These are phyloP conservation scores for Oenanthe sinensis DNA, from an alignment of 129 eudicot genomes.

Conservation along the genomic window DNA sequence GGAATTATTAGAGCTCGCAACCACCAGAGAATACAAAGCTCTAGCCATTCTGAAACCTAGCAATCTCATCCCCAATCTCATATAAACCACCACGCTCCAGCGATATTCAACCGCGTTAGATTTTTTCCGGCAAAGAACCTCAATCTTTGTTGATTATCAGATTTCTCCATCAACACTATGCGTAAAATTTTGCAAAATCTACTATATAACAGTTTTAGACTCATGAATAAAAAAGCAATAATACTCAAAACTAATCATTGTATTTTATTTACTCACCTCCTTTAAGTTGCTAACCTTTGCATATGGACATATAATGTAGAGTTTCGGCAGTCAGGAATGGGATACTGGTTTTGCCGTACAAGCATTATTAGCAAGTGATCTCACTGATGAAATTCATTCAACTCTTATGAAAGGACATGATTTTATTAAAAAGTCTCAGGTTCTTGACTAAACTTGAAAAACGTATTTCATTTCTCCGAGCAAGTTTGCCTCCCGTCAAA, in stretches of 20 bases:
- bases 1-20: too few relatives aligned
- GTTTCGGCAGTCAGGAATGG: conserved; percentile 41
- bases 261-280: neutral
- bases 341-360: conserved; percentile 32
- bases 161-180: too few relatives aligned
- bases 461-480: too few relatives aligned
- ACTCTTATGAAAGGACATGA: conserved; percentile 25
- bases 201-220: neutral
- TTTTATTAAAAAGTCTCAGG: conserved; percentile 31
- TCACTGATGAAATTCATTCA: conserved; percentile 21
- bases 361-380: conserved; percentile 31
- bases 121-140: too few relatives aligned
- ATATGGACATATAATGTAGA: conserved; percentile 9
- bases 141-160: too few relatives aligned
- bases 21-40: too few relatives aligned
- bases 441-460: neutral
- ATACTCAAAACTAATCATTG: neutral
- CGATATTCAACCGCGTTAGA: too few relatives aligned
- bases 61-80: too few relatives aligned
- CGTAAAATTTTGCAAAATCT: neutral
- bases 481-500: neutral
- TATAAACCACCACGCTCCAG: too few relatives aligned
- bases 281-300: neutral
- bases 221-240: neutral
- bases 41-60: too few relatives aligned